These are phyloP conservation scores for Jaapia argillacea DNA, from an alignment of 768 basidiomycete genomes.

Conservation along the genomic window DNA sequence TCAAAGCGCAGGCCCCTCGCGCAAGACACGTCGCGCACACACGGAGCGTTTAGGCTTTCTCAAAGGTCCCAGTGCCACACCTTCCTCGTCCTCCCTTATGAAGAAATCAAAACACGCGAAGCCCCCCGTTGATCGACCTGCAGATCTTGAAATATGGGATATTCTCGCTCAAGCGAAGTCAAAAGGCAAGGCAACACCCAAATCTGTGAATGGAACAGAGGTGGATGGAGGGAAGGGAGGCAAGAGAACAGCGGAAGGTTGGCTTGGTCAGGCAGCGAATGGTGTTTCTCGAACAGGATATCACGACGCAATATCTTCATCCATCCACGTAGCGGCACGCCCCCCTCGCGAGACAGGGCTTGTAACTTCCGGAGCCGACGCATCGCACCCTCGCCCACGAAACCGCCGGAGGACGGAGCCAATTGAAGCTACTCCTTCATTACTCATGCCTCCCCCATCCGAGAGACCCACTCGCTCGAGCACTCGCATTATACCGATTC, in stretches of 20 bases:
- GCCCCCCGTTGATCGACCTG: constrained; percentile 2
- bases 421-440: no score
- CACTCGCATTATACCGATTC: background rate
- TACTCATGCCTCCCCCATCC: no score
- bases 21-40: constrained; percentile 51
- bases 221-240: background rate
- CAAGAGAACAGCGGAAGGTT: background rate
- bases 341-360: background rate
- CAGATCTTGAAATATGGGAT: constrained; percentile 20
- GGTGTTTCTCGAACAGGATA: no score
- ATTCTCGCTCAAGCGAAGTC: constrained; percentile 15
- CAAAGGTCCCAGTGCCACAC: constrained; percentile 16
- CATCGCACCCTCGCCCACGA: no score
- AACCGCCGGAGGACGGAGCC: no score
- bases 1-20: constrained; percentile 34
- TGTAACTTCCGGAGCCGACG: no score
- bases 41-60: constrained; percentile 42
- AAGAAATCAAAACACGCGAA: constrained; percentile 11
- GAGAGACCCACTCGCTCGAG: constrained; percentile 2
- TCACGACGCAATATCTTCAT: no score
- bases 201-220: background rate
- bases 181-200: constrained; percentile 15
- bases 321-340: no score
- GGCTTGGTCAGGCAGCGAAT: background rate
- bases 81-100: constrained; percentile 9